phyloP scores from a whole-genome alignment of 805 yeast genomes.

The Torulaspora maleeae region DNA sequence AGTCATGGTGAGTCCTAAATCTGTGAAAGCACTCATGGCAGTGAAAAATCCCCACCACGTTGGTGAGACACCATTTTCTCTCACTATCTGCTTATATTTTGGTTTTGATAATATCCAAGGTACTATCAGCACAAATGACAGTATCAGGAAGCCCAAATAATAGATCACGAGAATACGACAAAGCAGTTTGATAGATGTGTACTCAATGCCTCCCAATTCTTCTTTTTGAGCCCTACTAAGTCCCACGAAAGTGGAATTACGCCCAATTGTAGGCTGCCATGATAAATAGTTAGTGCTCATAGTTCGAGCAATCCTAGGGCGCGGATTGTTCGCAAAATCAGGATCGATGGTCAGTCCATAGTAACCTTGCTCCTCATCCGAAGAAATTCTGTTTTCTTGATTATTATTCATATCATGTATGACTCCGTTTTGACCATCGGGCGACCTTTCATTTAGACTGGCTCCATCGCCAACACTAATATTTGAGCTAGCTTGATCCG shows the following conservation, averaged over 20 bases:
- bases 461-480: background rate
- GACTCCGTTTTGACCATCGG: conserved; percentile 10
- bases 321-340: conserved; percentile 10
- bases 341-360: conserved; percentile 30
- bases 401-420: conserved; percentile 15
- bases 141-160: conserved; percentile 70
- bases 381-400: conserved; percentile 5
- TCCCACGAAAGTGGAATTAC: conserved; percentile 87
- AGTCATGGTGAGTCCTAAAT: conserved; percentile 77
- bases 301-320: conserved; percentile 25
- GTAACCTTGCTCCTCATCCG: conserved; percentile 36
- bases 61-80: conserved; percentile 59
- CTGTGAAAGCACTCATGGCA: conserved; percentile 73
- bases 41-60: conserved; percentile 95
- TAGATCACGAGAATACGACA: conserved; percentile 60
- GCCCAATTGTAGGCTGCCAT: conserved; percentile 86
- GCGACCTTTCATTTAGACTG: background rate
- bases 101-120: conserved; percentile 53
- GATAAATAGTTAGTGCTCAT: conserved; percentile 70
- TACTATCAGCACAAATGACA: conserved; percentile 49
- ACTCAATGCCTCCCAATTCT: conserved; percentile 96
- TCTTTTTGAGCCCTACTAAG: conserved; percentile 79
- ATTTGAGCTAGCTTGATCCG: background rate
- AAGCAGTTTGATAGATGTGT: conserved; percentile 77
- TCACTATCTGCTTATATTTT: conserved; percentile 42